phyloP scores from a whole-genome alignment of 2,329 filamentous ascomycete species.

The Blastomyces parvus region DNA sequence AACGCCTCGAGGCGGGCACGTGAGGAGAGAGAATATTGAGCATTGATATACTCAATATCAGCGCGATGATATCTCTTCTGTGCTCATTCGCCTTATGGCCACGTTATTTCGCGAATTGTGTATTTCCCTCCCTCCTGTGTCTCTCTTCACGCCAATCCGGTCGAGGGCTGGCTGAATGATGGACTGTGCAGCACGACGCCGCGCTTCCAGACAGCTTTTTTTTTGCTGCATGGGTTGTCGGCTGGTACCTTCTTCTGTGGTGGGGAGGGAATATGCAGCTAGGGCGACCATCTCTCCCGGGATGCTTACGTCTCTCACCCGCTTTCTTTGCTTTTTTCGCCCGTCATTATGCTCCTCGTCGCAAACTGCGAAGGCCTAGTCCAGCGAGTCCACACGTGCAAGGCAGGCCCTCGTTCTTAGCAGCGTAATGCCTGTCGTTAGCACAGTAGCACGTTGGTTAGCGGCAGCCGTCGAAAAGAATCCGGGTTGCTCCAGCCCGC shows the following conservation, averaged over 20 bases:
- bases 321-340: background rate
- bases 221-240: background rate
- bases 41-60: background rate
- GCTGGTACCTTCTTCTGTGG: background rate
- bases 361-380: too few relatives aligned
- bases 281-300: background rate
- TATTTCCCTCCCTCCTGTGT: background rate
- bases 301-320: background rate
- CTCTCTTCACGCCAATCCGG: background rate
- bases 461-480: constrained; percentile 5
- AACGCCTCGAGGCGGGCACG: background rate
- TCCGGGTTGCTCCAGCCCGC: background rate
- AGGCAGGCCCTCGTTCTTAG: background rate
- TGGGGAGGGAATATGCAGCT: background rate
- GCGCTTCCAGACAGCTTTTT: too few relatives aligned
- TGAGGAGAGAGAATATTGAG: background rate
- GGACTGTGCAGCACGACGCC: background rate
- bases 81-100: background rate
- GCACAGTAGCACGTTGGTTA: constrained; percentile 1
- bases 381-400: constrained; percentile 4
- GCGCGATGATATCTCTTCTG: background rate
- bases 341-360: background rate
- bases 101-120: background rate
- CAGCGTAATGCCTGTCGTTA: constrained; percentile 1
- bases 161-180: background rate